These are phyloP conservation scores for Claviceps arundinis DNA, from an alignment of 2,329 filamentous ascomycete genomes.

Conservation along the genomic window DNA sequence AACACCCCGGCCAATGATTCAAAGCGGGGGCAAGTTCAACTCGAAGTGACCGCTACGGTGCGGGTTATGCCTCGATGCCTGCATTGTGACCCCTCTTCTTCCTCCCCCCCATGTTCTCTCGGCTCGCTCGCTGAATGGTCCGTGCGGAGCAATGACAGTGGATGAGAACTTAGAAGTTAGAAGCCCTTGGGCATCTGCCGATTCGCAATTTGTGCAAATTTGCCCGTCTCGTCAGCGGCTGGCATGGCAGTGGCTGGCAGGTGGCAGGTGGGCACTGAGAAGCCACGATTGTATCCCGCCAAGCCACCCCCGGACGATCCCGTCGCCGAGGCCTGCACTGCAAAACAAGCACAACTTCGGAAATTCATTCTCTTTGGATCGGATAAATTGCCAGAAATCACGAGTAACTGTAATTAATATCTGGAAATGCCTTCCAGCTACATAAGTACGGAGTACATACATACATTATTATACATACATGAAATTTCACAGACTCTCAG, in stretches of 20 bases:
- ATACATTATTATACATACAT: too few species aligned
- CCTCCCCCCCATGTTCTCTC: neutral
- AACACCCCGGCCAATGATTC: slow-evolving; percentile 6
- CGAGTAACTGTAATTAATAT: too few species aligned
- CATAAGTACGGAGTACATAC: too few species aligned
- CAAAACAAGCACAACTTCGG: too few species aligned
- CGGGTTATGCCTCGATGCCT: slow-evolving; percentile 9
- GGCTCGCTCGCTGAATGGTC: slow-evolving; percentile 1
- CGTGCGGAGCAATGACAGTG: slow-evolving; percentile 1
- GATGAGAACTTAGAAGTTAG: neutral
- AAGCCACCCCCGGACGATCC: too few species aligned
- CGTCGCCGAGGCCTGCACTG: too few species aligned
- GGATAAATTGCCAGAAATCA: too few species aligned
- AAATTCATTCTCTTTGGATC: too few species aligned
- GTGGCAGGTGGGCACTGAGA: neutral
- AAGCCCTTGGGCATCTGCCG: neutral
- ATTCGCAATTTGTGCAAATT: neutral
- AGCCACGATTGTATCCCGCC: neutral
- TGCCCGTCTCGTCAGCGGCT: neutral
- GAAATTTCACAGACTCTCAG: too few species aligned
- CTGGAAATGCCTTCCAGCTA: too few species aligned
- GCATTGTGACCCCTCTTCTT: too few species aligned
- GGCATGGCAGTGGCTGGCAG: neutral
- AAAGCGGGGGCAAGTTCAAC: slow-evolving; percentile 2
- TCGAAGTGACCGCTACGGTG: slow-evolving; percentile 1